phyloP scores from a whole-genome alignment of 345 rosid genomes.

The Brassica incana region DNA sequence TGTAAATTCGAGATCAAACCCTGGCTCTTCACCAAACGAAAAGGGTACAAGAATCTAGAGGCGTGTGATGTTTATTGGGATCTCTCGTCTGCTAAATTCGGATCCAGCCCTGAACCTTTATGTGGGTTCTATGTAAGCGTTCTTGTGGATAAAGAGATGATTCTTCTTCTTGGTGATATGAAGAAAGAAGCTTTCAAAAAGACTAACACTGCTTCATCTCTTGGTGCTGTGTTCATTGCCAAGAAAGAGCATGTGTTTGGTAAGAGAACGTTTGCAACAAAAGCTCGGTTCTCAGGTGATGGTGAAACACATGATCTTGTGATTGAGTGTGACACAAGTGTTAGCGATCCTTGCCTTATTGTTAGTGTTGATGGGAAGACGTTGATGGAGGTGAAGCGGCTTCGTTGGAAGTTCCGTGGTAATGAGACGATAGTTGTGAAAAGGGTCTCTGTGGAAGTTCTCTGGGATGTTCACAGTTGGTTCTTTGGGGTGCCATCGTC shows the following conservation, averaged over 20 bases:
- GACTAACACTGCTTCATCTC: slow-evolving; percentile 47
- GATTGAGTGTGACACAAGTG: slow-evolving; percentile 62
- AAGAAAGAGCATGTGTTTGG: slow-evolving; percentile 86
- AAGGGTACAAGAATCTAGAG: slow-evolving; percentile 80
- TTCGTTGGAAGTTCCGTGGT: slow-evolving; percentile 87
- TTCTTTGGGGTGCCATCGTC: slow-evolving; percentile 67
- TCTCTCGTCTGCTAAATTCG: slow-evolving; percentile 78
- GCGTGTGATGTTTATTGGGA: slow-evolving; percentile 85
- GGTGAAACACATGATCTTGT: slow-evolving; percentile 65
- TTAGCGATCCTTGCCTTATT: slow-evolving; percentile 63
- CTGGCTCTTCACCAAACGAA: slow-evolving; percentile 86
- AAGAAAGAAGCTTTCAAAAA: slow-evolving; percentile 83
- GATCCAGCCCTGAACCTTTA: slow-evolving; percentile 84
- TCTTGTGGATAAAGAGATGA: slow-evolving; percentile 68
- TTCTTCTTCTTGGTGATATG: slow-evolving; percentile 86
- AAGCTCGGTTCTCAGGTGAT: slow-evolving; percentile 67
- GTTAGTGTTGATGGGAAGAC: slow-evolving; percentile 73
- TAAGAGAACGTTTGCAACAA: slow-evolving; percentile 64
- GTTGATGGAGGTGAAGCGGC: slow-evolving; percentile 76
- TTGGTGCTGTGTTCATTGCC: slow-evolving; percentile 56
- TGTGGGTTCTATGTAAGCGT: slow-evolving; percentile 84
- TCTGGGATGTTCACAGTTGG: slow-evolving; percentile 96
- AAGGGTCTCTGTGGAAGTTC: slow-evolving; percentile 72
- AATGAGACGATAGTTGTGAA: slow-evolving; percentile 76
- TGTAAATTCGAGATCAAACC: slow-evolving; percentile 94